Evolutionary conservation across 2,329 filamentous ascomycete genomes (phyloP), one percentile per base, ranked within the genome.

Genomic region (Cytospora piceicola): DNA sequence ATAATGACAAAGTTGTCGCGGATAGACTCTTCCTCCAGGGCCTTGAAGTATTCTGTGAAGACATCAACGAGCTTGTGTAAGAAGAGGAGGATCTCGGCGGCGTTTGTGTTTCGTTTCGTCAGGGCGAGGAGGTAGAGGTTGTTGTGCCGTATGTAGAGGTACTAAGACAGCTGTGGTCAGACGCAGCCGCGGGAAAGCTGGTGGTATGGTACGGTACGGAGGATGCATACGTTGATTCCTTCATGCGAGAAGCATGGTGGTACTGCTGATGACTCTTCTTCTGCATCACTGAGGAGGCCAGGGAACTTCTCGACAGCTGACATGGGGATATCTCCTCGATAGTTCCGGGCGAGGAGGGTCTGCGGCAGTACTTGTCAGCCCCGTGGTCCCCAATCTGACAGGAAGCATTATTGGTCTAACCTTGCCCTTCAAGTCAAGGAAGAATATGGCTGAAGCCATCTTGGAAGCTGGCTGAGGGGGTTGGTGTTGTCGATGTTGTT

Each of bases 341-440:
- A 99, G 83, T 99, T 99, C 76, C 95, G 92, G 79, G 95, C 95
- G 75, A 99, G 86, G 73, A 99, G 94, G 83, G 95, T 98, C 94
- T 97, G 77, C 49, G 58, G 20, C 49, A 46, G 55, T 57, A 8
- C 24, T 55, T 60, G 65, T 69, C 64, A 68, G 68, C 61, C 46
- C 30, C 17, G 61, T 49, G 59, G 22, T 51, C 27, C 55, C 30
- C 29, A 63, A 29, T 63, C 7, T 42, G 52, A 39, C 32, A 34
- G 24, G 51, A 56, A 52, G 24, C 34, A n/a, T 6, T 34, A 22
- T 17, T 30, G 51, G 29, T 58, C 82, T 69, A 79, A 96, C 93
- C 91, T 99, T 99, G 92, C 95, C 95, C 93, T 99, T 99, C 72
- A 99, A 86, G 80, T 99, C 95, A 75, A 99, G 90, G 79, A 99